Base-by-base conservation (phyloP, 2,329 filamentous ascomycete genomes). In the Trichophyton simii region DNA sequence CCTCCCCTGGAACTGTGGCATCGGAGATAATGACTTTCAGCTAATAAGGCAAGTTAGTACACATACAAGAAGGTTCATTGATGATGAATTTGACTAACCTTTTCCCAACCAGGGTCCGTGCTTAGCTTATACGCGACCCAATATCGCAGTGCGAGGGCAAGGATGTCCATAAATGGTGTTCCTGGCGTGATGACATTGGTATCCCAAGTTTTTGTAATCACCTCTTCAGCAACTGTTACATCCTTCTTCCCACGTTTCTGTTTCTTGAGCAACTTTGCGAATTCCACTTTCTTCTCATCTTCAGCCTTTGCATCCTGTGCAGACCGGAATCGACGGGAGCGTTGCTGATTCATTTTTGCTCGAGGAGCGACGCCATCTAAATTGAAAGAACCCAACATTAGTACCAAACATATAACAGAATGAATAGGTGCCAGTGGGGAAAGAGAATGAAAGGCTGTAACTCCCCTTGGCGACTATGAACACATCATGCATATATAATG, bases 291-390 rank as follows among this genome's bases (percentile, higher is more conserved):
- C 72, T 96, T 90, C 62, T 87, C 85, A 70, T 95, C 91, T 72
- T 96, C 96, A 72, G 97, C 91, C 71, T 90, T 86, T 15, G 94
- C 94, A 73, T 99, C 94, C 73, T 92, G 90, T 1, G 91, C 94
- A 22, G 92, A 88, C 64, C 94, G 87, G 77, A 99, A 99, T 69
- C 94, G 89, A 74, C 94, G 85, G 48, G 94, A 95, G 64, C 94
- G 89, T 77, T 99, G 94, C 73, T 99, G 95, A 73, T 99, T 99
- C 94, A 99, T 99, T 77, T 99, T 99, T 63, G 95, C 95, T 73
- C 94, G 88, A 55, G 94, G 95, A 3, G 94, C 94, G 66, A 99
- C 94, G 72, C 94, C 94, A 77, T 99, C 94, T 91, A 64, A 48
- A 42, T 54, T 36, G 3, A n/a, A n/a, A 62, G 58, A 50, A 52